Conservation (phyloP, 768 basidiomycete species). For the Steccherinum ochraceum region DNA sequence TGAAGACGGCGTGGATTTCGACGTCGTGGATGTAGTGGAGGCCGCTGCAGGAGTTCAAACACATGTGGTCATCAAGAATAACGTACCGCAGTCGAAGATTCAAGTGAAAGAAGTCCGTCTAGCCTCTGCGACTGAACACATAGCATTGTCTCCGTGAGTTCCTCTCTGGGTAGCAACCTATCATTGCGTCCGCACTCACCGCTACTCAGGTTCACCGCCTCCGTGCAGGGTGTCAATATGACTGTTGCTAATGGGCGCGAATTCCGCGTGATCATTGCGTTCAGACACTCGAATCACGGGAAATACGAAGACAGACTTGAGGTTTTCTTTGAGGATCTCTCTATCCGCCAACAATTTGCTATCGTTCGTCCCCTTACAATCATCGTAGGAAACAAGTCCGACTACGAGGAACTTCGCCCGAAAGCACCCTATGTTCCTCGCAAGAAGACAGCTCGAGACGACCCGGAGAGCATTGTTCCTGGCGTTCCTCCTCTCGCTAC, state of each 20-base stretch:
- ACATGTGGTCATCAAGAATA: constrained; percentile 10
- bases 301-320: constrained; percentile 49
- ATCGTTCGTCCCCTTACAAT: constrained; percentile 40
- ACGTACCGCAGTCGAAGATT: constrained; percentile 6
- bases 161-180: neutral
- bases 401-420: constrained; percentile 41
- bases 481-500: constrained; percentile 14
- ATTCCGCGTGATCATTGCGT: constrained; percentile 9
- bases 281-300: constrained; percentile 30
- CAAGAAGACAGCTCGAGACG: constrained; percentile 17
- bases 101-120: constrained; percentile 4
- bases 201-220: neutral
- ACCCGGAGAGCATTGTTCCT: constrained; percentile 11
- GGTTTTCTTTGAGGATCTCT: constrained; percentile 42
- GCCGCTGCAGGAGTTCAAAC: constrained; percentile 16
- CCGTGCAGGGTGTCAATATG: neutral
- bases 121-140: neutral
- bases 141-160: neutral
- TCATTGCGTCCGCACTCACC: neutral
- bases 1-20: constrained; percentile 41
- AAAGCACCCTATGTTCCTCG: constrained; percentile 40
- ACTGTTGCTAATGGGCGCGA: neutral
- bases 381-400: constrained; percentile 39
- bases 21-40: constrained; percentile 35
- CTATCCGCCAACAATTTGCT: constrained; percentile 36